phyloP scores from a whole-genome alignment of 2,329 filamentous ascomycete species.

The Trematosphaeria pertusa region DNA sequence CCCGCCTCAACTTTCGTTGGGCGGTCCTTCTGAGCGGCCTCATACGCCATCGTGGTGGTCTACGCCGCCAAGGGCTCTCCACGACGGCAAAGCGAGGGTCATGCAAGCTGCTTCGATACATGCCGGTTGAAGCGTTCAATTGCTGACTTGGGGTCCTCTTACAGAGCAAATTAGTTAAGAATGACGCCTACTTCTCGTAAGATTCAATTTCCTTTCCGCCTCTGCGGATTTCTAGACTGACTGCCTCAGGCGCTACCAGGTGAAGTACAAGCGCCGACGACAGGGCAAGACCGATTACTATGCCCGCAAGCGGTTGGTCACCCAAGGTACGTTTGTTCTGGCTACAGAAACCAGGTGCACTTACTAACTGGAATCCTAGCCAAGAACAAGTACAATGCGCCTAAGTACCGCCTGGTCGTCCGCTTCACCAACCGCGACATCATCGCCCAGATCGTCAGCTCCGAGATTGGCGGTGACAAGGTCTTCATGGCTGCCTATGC shows the following conservation, averaged over 20 bases:
- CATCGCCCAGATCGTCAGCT: conserved; percentile 95
- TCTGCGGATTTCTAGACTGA: conserved; percentile 29
- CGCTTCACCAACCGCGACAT: conserved; percentile 99
- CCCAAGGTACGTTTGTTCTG: too few relatives aligned
- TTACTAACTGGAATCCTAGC: too few relatives aligned
- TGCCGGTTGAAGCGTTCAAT: conserved; percentile 92
- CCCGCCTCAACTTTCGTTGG: too few relatives aligned
- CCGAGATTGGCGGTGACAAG: conserved; percentile 98
- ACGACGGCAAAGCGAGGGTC: too few relatives aligned
- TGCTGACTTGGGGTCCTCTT: conserved; percentile 92
- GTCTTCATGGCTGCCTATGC: conserved; percentile 72
- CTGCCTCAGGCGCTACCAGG: conserved; percentile 86
- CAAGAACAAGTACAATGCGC: conserved; percentile 99
- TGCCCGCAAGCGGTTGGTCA: conserved; percentile 98
- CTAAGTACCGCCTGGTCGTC: conserved; percentile 99
- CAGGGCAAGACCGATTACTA: conserved; percentile 99
- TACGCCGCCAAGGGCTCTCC: too few relatives aligned
- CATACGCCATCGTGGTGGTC: too few relatives aligned
- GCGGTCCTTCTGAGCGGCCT: too few relatives aligned
- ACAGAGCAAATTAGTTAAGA: conserved; percentile 98
- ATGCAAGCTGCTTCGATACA: conserved; percentile 98
- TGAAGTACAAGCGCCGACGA: conserved; percentile 98
- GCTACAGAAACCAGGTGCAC: too few relatives aligned
- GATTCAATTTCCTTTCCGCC: conserved; percentile 44
- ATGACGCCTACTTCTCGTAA: conserved; percentile 98